Evolutionary conservation across 2,329 filamentous ascomycete genomes (phyloP).

Genomic region (Paracoccidioides brasiliensis): DNA sequence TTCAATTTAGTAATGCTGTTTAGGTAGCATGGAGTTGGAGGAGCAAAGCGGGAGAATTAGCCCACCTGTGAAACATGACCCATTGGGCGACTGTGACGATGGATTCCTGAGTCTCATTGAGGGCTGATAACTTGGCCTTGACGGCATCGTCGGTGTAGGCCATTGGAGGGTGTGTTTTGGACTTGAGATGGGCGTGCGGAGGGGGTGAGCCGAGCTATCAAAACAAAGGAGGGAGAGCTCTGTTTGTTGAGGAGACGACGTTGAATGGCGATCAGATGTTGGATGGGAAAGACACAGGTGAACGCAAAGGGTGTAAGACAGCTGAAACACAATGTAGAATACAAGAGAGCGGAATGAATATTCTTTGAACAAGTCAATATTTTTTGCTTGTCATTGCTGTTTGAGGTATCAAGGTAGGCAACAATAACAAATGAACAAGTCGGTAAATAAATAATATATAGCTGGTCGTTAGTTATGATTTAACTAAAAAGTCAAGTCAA

Average conservation of each 20-base stretch:
- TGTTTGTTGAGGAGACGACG: not conserved
- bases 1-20: slow-evolving; percentile 9
- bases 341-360: not conserved
- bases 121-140: slow-evolving; percentile 80
- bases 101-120: slow-evolving; percentile 96
- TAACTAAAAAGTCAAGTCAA: too few species aligned
- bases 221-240: not conserved
- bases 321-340: not conserved
- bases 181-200: not conserved
- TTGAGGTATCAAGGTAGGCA: not conserved
- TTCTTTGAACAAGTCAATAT: not conserved
- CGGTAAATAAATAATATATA: not conserved
- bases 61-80: slow-evolving; percentile 97
- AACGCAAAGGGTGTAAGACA: not conserved
- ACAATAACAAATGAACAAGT: not conserved
- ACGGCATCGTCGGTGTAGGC: slow-evolving; percentile 94
- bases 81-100: slow-evolving; percentile 95
- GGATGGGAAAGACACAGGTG: not conserved
- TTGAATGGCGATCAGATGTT: not conserved
- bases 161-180: slow-evolving; percentile 42
- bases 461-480: not conserved
- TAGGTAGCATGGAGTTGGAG: not conserved
- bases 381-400: not conserved
- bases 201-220: not conserved
- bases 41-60: not conserved